Evolutionary conservation across 2,329 filamentous ascomycete genomes (phyloP).

Genomic region (Dactylellina cionopaga): DNA sequence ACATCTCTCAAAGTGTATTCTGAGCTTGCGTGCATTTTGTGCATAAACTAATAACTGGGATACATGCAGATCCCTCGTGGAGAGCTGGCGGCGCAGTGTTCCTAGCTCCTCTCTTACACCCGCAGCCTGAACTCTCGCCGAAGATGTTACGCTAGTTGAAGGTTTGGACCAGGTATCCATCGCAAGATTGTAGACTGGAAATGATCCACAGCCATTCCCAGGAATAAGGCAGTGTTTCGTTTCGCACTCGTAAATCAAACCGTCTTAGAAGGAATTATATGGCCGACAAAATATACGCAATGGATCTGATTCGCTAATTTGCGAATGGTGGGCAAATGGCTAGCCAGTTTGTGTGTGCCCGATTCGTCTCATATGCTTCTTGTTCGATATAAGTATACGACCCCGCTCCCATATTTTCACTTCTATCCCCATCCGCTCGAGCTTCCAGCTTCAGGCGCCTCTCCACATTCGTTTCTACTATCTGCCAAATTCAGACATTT

Average conservation of each 20-base stretch:
- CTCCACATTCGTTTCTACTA: constrained; percentile 20
- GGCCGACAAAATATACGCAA: not conserved
- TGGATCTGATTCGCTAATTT: no score
- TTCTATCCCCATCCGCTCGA: constrained; percentile 13
- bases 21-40: constrained; percentile 14
- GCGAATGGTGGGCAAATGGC: not conserved
- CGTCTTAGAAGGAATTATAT: not conserved
- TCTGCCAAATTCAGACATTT: constrained; percentile 26
- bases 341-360: not conserved
- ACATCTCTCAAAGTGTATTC: constrained; percentile 1
- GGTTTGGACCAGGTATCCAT: not conserved
- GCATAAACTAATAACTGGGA: not conserved
- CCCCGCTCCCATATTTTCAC: not conserved
- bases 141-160: not conserved
- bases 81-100: not conserved
- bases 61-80: constrained; percentile 8
- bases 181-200: not conserved
- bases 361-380: not conserved
- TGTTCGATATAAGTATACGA: constrained; percentile 23
- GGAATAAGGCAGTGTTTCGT: constrained; percentile 1
- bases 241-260: constrained; percentile 16
- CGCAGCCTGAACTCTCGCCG: constrained; percentile 7
- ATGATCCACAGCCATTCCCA: not conserved
- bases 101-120: not conserved
- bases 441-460: constrained; percentile 19